Base-by-base conservation (phyloP, 352 stramenopile genomes). In the Pythium chondricola region DNA sequence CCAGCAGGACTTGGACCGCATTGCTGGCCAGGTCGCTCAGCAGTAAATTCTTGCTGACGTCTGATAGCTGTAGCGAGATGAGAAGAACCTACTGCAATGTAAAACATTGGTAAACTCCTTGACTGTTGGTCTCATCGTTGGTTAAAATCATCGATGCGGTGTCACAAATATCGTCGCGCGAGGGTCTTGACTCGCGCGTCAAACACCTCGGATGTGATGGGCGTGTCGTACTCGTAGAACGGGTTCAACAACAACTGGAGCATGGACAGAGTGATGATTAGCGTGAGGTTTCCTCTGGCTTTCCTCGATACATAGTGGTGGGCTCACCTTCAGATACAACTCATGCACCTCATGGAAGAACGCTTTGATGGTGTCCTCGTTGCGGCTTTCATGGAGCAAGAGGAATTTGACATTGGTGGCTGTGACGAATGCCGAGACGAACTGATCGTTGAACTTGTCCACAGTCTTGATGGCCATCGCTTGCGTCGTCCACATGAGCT, bases 1-100 rank as follows among this genome's bases (percentile, higher is more conserved):
- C 74, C 96, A 99, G 79, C 95, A 98, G 75, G 96, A 98, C 86
- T 78, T 99, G 54, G 96, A 99, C 78, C 95, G 95, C 79, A 99
- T 99, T 69, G 96, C 96, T 50, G 93, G 94, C 67, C 85, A 95
- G 74, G 93, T 99, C 31, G 71, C 85, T 53, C 78, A 78, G 38
- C 75, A 72, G 70, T 92, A 92, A 87, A 61, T 61, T 33, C 43
- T 51, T 67, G 56, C 66, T 46, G 58, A 53, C 44, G 56, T 53
- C 43, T 50, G n/a, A n/a, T 51, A 40, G 31, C 50, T 60, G 44
- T 57, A 57, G 37, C 41, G 52, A 53, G 48, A 63, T 52, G 55
- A 63, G 58, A 65, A 35, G 51, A 50, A 65, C 43, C 8, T 61
- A 61, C 55, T 65, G 57, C 57, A 65, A 65, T 65, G 52, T 35